Conservation (phyloP, 1,284 basidiomycete species). For the Omphalotus olearius region DNA sequence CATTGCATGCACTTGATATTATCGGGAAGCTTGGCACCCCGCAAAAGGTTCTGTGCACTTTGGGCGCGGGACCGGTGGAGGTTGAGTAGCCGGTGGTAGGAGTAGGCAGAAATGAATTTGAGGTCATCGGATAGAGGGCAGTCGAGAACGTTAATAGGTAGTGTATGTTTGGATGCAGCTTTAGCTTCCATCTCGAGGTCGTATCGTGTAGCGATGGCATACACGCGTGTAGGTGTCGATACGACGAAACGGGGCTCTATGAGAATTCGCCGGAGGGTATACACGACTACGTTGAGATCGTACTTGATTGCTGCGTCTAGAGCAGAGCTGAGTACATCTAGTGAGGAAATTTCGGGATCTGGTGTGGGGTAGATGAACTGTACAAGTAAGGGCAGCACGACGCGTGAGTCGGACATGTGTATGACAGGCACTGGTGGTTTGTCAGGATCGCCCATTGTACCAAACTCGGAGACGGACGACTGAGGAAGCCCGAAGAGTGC, state of each 20-base stretch:
- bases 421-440: constrained; percentile 38
- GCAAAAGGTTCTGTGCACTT: constrained; percentile 43
- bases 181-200: constrained; percentile 19
- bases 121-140: constrained; percentile 58
- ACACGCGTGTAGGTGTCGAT: constrained; percentile 52
- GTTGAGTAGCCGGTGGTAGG: constrained; percentile 59
- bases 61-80: constrained; percentile 51
- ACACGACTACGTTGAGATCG: constrained; percentile 46
- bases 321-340: constrained; percentile 51
- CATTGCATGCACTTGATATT: constrained; percentile 65
- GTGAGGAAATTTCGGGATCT: constrained; percentile 36
- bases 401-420: constrained; percentile 46
- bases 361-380: constrained; percentile 53
- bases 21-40: constrained; percentile 27
- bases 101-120: constrained; percentile 57
- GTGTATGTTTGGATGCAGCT: constrained; percentile 7
- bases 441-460: background rate
- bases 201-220: constrained; percentile 64
- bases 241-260: constrained; percentile 45
- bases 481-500: constrained; percentile 70
- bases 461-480: constrained; percentile 15
- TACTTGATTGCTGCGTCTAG: constrained; percentile 61
- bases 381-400: constrained; percentile 44
- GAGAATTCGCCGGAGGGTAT: constrained; percentile 46
- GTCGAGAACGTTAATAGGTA: constrained; percentile 19